These are phyloP conservation scores for Sanghuangporus baumii DNA, from an alignment of 1,284 basidiomycete species.

Conservation along the genomic window DNA sequence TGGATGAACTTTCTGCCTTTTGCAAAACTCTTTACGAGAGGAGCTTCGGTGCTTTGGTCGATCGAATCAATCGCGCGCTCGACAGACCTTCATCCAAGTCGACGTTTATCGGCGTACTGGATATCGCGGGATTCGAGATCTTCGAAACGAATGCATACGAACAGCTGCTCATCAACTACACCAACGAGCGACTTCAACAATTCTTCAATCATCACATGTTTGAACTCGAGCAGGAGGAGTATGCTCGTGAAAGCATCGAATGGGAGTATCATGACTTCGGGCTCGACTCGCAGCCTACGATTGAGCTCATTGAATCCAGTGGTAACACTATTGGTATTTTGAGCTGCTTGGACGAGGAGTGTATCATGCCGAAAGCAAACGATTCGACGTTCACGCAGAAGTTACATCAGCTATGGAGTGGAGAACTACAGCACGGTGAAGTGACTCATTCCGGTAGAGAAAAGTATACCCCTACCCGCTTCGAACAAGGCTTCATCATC, in stretches of 20 bases:
- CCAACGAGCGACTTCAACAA: slow-evolving; percentile 95
- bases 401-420: slow-evolving; percentile 69
- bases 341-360: slow-evolving; percentile 94
- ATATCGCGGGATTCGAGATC: slow-evolving; percentile 99
- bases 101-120: slow-evolving; percentile 96
- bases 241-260: slow-evolving; percentile 92
- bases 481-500: slow-evolving; percentile 93
- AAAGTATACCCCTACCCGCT: slow-evolving; percentile 86
- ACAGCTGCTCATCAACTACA: slow-evolving; percentile 98
- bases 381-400: slow-evolving; percentile 96
- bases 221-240: slow-evolving; percentile 98
- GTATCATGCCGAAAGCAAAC: slow-evolving; percentile 98
- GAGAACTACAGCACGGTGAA: slow-evolving; percentile 41
- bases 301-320: slow-evolving; percentile 92
- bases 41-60: slow-evolving; percentile 90
- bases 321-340: slow-evolving; percentile 81
- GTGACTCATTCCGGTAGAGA: slow-evolving; percentile 65
- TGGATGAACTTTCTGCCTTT: slow-evolving; percentile 88
- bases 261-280: slow-evolving; percentile 99
- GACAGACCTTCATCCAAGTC: slow-evolving; percentile 91
- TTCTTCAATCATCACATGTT: slow-evolving; percentile 99
- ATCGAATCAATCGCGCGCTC: slow-evolving; percentile 91
- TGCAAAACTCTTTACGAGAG: slow-evolving; percentile 99
- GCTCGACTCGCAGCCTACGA: slow-evolving; percentile 95
- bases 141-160: slow-evolving; percentile 91